A percentile compares a stretch with the other conserved stretches of the same genome.
Evolutionary conservation across 371 early-diverging fungal species (phyloP).

Genomic region (Mucor piriformis): DNA sequence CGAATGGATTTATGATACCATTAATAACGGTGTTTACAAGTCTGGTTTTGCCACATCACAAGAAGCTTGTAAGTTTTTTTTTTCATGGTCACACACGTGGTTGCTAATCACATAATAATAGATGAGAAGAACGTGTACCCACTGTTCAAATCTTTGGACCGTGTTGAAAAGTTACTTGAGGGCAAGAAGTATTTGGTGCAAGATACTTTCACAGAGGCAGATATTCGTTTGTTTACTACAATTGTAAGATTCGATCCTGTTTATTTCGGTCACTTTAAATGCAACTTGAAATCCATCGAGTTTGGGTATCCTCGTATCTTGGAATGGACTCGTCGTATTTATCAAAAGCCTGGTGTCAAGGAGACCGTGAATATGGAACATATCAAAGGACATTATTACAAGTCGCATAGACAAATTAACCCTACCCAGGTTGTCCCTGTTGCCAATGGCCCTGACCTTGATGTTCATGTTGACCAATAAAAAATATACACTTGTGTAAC

Average conservation of each 20-base stretch:
- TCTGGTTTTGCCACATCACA: conserved; percentile 92
- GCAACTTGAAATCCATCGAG: conserved; percentile 83
- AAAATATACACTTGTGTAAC: not conserved
- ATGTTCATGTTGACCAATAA: conserved; percentile 31
- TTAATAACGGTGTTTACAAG: conserved; percentile 89
- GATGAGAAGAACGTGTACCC: conserved; percentile 72
- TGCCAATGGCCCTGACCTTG: conserved; percentile 79
- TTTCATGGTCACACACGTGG: too few relatives aligned
- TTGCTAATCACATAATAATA: too few relatives aligned
- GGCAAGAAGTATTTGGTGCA: conserved; percentile 78
- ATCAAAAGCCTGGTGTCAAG: conserved; percentile 77
- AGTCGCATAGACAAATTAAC: conserved; percentile 89
- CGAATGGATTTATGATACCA: conserved; percentile 85
- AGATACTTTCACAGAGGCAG: conserved; percentile 86
- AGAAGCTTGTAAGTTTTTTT: conserved; percentile 62
- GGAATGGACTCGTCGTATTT: conserved; percentile 81
- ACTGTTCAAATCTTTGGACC: conserved; percentile 80
- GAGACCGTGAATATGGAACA: conserved; percentile 91
- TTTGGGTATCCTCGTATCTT: conserved; percentile 87
- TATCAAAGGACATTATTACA: conserved; percentile 94
- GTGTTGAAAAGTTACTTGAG: conserved; percentile 80
- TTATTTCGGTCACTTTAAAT: conserved; percentile 91
- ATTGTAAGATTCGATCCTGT: conserved; percentile 88
- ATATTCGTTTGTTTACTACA: conserved; percentile 91
- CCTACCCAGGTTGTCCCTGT: conserved; percentile 89